These are phyloP conservation scores for Saccharomycopsis crataegensis DNA, from an alignment of 1,139 yeast species.

Conservation along the genomic window DNA sequence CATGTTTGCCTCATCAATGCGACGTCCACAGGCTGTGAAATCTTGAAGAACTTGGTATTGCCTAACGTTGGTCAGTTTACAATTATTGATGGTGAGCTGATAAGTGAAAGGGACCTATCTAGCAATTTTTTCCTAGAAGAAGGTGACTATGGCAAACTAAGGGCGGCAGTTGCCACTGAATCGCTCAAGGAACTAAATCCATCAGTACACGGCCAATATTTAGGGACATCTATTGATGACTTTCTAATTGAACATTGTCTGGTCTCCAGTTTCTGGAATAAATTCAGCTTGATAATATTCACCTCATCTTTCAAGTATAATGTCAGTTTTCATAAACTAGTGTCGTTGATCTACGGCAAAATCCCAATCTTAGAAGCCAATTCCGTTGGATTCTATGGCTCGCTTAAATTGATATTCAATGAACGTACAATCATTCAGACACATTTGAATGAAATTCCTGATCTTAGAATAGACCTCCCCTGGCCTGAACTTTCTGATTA, in stretches of 20 bases:
- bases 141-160: slow-evolving; percentile 37
- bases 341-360: slow-evolving; percentile 33
- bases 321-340: slow-evolving; percentile 27
- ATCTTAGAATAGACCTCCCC: slow-evolving; percentile 62
- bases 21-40: slow-evolving; percentile 56
- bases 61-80: slow-evolving; percentile 73
- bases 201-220: slow-evolving; percentile 41
- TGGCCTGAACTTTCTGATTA: slow-evolving; percentile 65
- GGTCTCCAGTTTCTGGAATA: slow-evolving; percentile 36
- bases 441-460: slow-evolving; percentile 61
- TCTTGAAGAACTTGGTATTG: slow-evolving; percentile 67
- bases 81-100: slow-evolving; percentile 42
- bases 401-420: slow-evolving; percentile 42
- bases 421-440: slow-evolving; percentile 67
- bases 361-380: slow-evolving; percentile 50
- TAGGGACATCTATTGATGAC: slow-evolving; percentile 25
- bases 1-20: slow-evolving; percentile 59
- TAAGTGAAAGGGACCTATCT: slow-evolving; percentile 39
- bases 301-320: slow-evolving; percentile 24
- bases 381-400: slow-evolving; percentile 62
- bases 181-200: slow-evolving; percentile 52
- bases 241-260: background rate
- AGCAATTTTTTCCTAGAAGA: slow-evolving; percentile 56
- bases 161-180: slow-evolving; percentile 34
- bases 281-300: slow-evolving; percentile 48